These are phyloP conservation scores for Pseudoperonospora humuli DNA, from an alignment of 352 stramenopile species.

Conservation along the genomic window DNA sequence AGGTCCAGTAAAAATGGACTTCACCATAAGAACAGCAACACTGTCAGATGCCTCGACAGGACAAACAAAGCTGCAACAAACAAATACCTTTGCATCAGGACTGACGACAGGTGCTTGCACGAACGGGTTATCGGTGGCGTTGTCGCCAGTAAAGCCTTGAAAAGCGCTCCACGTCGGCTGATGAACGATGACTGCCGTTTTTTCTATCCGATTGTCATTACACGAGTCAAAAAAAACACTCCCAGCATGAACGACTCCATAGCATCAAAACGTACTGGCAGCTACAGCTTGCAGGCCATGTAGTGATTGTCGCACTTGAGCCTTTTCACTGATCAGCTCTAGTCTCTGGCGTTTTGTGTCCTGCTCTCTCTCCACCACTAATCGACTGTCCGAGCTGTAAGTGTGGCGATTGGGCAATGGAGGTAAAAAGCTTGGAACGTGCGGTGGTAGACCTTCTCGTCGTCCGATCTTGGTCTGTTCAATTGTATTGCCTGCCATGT, in stretches of 20 bases:
- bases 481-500: conserved; percentile 36
- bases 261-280: conserved; percentile 23
- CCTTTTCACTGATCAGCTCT: conserved; percentile 50
- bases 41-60: background rate
- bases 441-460: conserved; percentile 35
- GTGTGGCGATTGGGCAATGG: conserved; percentile 50
- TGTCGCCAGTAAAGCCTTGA: conserved; percentile 34
- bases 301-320: conserved; percentile 49
- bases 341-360: conserved; percentile 46
- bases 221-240: background rate
- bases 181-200: conserved; percentile 30
- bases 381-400: conserved; percentile 43
- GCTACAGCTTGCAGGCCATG: conserved; percentile 38
- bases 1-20: conserved; percentile 28
- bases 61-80: conserved; percentile 2
- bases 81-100: conserved; percentile 15
- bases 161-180: conserved; percentile 49
- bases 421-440: conserved; percentile 45
- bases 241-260: too few species aligned
- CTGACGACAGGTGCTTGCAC: conserved; percentile 37
- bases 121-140: conserved; percentile 40
- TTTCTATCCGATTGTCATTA: conserved; percentile 19
- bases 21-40: conserved; percentile 1
- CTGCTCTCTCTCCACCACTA: conserved; percentile 48
- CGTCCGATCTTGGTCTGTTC: conserved; percentile 52